Conservation (phyloP, 2,329 filamentous ascomycete genomes). For the Trichoderma aggressivum region DNA sequence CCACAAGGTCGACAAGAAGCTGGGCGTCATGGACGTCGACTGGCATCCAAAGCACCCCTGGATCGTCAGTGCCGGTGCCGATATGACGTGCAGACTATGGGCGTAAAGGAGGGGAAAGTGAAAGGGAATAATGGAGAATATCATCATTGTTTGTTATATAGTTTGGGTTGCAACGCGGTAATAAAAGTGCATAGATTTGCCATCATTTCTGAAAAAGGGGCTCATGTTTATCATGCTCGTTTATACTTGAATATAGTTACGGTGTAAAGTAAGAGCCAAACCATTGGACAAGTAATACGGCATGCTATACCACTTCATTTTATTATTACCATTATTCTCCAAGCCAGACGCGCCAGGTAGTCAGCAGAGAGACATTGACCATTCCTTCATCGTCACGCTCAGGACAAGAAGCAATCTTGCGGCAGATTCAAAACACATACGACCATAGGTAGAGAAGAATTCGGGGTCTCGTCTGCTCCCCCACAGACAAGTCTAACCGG, state of each 20-base stretch:
- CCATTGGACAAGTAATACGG: background rate
- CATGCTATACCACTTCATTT: background rate
- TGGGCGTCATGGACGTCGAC: slow-evolving; percentile 90
- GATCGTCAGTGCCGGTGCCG: slow-evolving; percentile 90
- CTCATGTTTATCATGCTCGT: background rate
- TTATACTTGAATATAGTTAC: background rate
- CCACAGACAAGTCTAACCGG: no score
- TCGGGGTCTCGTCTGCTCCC: no score
- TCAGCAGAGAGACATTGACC: no score
- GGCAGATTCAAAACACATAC: no score
- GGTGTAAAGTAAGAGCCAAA: background rate
- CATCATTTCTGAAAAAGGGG: background rate
- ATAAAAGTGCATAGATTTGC: slow-evolving; percentile 11
- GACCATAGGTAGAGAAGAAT: no score
- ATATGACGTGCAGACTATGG: slow-evolving; percentile 91
- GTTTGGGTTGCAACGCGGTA: slow-evolving; percentile 1
- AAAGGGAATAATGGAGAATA: background rate
- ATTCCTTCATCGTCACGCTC: no score
- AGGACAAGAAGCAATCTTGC: no score
- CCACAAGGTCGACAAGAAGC: slow-evolving; percentile 78
- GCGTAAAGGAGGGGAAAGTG: slow-evolving; percentile 43
- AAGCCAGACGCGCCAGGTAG: no score
- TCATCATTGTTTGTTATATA: background rate
- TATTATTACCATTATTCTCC: no score
- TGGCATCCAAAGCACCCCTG: slow-evolving; percentile 96